Conservation (phyloP, 2,329 filamentous ascomycete genomes). For the Sporothrix schenckii region DNA sequence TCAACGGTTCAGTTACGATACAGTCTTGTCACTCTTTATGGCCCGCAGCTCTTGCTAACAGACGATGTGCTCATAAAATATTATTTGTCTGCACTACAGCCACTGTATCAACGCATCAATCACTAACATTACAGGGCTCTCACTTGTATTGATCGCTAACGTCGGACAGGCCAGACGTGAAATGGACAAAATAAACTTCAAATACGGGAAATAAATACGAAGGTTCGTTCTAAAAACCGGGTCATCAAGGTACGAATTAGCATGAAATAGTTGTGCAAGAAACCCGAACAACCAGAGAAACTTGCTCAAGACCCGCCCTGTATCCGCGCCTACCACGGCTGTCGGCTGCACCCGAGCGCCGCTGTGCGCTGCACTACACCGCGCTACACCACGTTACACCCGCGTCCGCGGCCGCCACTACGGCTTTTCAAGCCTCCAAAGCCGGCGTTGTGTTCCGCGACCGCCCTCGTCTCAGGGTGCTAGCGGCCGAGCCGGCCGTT, state of each 20-base stretch:
- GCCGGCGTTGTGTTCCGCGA: slow-evolving; percentile 12
- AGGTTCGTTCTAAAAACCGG: too few relatives aligned
- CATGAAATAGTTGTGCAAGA: too few relatives aligned
- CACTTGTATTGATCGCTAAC: background rate
- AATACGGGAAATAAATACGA: too few relatives aligned
- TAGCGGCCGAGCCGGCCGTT: background rate
- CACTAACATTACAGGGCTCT: background rate
- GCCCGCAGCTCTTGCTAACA: background rate
- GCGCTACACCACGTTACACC: background rate
- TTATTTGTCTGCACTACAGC: background rate
- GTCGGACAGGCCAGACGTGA: background rate
- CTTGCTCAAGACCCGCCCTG: background rate
- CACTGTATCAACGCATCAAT: background rate
- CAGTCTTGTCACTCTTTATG: background rate
- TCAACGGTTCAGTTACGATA: too few relatives aligned
- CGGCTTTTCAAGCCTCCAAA: background rate
- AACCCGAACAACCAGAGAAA: background rate
- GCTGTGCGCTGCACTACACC: background rate
- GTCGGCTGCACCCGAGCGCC: slow-evolving; percentile 24
- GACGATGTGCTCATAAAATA: background rate
- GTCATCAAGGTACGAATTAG: too few relatives aligned
- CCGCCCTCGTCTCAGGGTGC: slow-evolving; percentile 10
- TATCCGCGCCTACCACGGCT: background rate
- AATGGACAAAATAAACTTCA: background rate
- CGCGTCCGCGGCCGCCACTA: background rate